Evolutionary conservation across 2,329 filamentous ascomycete genomes (phyloP).

Genomic region (Ceratocystis huliohia): DNA sequence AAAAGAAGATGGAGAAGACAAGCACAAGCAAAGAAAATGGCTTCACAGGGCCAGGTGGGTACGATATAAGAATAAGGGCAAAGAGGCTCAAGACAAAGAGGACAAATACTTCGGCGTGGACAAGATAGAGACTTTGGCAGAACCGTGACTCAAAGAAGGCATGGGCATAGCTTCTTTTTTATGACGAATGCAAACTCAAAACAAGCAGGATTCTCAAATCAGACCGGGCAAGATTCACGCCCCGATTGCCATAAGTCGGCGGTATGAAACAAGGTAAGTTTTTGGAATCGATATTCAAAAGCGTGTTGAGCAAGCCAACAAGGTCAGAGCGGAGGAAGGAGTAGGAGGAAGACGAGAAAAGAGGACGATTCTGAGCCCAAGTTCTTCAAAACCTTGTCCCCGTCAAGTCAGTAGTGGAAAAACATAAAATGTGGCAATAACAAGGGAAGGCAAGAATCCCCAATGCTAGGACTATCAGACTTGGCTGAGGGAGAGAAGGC

Average conservation of each 20-base stretch:
- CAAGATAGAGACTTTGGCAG: no score
- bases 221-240: neutral
- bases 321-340: neutral
- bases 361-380: neutral
- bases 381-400: neutral
- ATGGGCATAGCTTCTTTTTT: neutral
- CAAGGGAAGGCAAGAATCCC: neutral
- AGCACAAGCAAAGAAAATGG: no score
- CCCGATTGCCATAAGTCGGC: neutral
- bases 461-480: neutral
- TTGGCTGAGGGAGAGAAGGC: neutral
- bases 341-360: neutral
- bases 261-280: constrained; percentile 4
- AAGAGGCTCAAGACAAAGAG: neutral
- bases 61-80: neutral
- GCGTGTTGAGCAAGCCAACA: neutral
- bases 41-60: neutral
- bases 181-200: constrained; percentile 3
- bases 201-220: neutral
- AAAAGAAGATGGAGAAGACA: no score
- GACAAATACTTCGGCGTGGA: neutral
- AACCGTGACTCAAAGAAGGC: neutral
- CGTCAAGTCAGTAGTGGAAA: neutral
- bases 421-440: neutral
- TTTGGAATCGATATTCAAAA: neutral